Percentiles rank a stretch among this genome's conserved stretches.
Conservation (phyloP, 73 alveolate species). For the Effrenium voratum region DNA sequence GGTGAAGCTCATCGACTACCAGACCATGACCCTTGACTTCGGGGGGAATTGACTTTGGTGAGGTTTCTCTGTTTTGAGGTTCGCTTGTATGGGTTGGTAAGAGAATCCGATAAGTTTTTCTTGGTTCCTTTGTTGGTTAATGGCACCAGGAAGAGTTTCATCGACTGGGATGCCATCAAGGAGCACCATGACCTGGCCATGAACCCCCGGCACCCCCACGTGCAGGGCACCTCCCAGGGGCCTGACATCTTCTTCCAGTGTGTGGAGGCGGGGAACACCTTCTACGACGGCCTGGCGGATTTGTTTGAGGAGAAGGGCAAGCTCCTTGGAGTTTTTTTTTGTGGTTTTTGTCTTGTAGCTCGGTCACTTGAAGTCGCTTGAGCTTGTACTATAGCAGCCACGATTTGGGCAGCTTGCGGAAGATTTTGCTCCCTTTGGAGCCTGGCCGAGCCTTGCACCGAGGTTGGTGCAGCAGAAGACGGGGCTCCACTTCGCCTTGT, state of each 20-base stretch:
- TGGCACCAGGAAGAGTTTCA: neutral
- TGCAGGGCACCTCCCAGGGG: slow-evolving; percentile 91
- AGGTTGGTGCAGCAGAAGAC: slow-evolving; percentile 82
- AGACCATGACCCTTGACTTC: slow-evolving; percentile 41
- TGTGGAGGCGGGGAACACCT: slow-evolving; percentile 90
- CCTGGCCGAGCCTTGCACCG: neutral
- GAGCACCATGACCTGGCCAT: slow-evolving; percentile 72
- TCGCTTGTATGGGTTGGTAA: neutral
- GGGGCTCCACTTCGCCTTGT: slow-evolving; percentile 80
- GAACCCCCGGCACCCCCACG: slow-evolving; percentile 92
- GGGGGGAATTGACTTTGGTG: too few species aligned
- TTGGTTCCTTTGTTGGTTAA: neutral
- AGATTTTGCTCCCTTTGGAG: too few species aligned
- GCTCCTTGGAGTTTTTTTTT: neutral
- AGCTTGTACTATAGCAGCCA: too few species aligned
- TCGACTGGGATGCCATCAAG: slow-evolving; percentile 73
- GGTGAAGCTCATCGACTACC: slow-evolving; percentile 74
- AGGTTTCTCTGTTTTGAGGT: too few species aligned
- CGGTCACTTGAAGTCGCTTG: too few species aligned
- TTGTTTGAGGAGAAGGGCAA: slow-evolving; percentile 55
- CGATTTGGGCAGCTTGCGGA: too few species aligned
- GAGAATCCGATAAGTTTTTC: neutral
- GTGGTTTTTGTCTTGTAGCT: neutral
- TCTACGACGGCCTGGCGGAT: slow-evolving; percentile 69
- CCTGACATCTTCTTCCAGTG: slow-evolving; percentile 93